A percentile compares a stretch with the other conserved stretches of the same genome.
These are phyloP conservation scores for Solanum hybrid DNA, from an alignment of 305 asterid species.

Conservation along the genomic window DNA sequence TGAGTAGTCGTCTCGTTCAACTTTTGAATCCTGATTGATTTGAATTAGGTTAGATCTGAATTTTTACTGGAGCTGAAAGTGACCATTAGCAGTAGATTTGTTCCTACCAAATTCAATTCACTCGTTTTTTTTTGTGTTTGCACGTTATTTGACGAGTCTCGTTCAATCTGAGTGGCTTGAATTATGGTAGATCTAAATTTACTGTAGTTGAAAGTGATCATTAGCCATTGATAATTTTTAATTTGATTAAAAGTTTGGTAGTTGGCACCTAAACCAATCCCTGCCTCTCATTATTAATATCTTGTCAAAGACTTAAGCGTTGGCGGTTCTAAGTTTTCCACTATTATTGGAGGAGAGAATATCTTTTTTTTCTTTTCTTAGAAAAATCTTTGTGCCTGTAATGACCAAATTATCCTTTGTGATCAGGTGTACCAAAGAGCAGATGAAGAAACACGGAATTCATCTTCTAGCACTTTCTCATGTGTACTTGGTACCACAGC, in stretches of 20 bases:
- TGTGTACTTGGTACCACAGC: constrained; percentile 64
- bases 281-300: background rate
- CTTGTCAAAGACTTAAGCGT: background rate
- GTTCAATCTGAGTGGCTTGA: background rate
- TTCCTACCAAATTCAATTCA: background rate
- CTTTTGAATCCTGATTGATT: background rate
- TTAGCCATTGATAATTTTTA: background rate
- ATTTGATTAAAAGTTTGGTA: background rate
- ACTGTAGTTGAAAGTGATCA: background rate
- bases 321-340: background rate
- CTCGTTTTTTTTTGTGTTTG: background rate
- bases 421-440: constrained; percentile 60
- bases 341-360: background rate
- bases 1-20: background rate
- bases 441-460: constrained; percentile 63
- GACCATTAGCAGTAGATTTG: background rate
- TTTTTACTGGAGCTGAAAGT: background rate
- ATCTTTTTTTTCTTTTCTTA: no score
- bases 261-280: background rate
- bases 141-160: background rate
- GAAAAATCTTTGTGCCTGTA: background rate
- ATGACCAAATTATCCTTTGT: constrained; percentile 19
- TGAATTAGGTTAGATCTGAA: background rate
- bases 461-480: constrained; percentile 75
- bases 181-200: background rate